Evolutionary conservation across 257 asterid species (phyloP), one percentile per base, ranked within the genome.

Genomic region (Rhazya stricta): DNA sequence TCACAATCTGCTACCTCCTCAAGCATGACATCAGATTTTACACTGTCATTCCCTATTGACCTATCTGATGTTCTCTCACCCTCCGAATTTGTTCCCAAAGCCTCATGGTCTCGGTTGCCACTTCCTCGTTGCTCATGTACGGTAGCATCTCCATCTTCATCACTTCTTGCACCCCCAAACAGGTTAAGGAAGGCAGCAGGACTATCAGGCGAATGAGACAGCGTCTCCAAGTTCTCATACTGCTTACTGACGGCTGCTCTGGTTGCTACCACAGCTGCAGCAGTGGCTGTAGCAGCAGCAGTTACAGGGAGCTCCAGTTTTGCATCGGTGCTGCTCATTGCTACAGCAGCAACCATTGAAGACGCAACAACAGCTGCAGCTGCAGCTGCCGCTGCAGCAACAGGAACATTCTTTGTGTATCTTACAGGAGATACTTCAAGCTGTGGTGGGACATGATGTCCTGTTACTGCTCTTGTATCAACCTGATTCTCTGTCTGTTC

Each of bases 1-100:
- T 94, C 98, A 84, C 98, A 91, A 67, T 94, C 98, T 50, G 98
- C 94, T 53, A 94, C 98, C 73, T 94, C 97, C 81, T 94, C 97
- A 54, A 94, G 86, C 48, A 86, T 67, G n/a, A 73, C 85, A 43
- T 90, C 97, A 48, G 98, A 90, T 86, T 85, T 91, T 23, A 92
- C 69, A 82, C 97, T 90, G 53, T 89, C 96, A 58, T 86, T 88
- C 76, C 85, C 89, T 10, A 88, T 86, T 41, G 96, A 90, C 88
- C 88, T 87, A 81, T 94, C 97, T n/a, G 96, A 94, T 75, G 85
- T 78, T 83, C 96, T 91, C 87, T 94, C 96, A 53, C 96, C 91
- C 85, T 91, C 97, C 9, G 76, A 85, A 74, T 69, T 88, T 73
- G 83, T 79, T 58, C 82, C 90, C 30, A 69, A 54, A 60, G 80